Conservation (phyloP, 441 rosid species). For the Populus hybrid region DNA sequence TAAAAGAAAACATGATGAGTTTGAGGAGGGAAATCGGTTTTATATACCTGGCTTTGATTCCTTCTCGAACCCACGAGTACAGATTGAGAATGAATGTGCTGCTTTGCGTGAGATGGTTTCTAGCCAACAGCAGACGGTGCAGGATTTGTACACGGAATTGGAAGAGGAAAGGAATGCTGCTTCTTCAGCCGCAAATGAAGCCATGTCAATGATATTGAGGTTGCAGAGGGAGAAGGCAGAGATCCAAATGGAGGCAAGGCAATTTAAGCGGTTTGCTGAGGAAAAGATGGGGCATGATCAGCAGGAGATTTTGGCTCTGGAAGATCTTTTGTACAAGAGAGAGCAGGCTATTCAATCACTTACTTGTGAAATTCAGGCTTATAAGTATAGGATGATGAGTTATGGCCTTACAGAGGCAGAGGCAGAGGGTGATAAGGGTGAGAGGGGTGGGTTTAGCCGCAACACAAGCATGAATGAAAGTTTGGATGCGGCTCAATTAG, state of each 20-base stretch:
- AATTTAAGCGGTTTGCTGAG: constrained; percentile 86
- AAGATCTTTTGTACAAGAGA: constrained; percentile 80
- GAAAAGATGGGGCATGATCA: constrained; percentile 95
- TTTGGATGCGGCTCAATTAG: constrained; percentile 38
- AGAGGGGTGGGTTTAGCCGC: constrained; percentile 24
- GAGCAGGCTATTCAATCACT: constrained; percentile 81
- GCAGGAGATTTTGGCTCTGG: constrained; percentile 63
- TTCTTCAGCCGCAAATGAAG: constrained; percentile 89
- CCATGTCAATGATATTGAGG: constrained; percentile 96
- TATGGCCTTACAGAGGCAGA: constrained; percentile 71
- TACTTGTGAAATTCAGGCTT: constrained; percentile 79
- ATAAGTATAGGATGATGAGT: constrained; percentile 92
- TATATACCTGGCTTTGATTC: constrained; percentile 56
- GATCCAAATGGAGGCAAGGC: constrained; percentile 84
- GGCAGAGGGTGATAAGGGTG: constrained; percentile 33
- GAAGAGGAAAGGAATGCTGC: constrained; percentile 97
- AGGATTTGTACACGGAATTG: constrained; percentile 62
- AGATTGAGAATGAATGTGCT: constrained; percentile 72
- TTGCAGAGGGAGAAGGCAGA: constrained; percentile 98
- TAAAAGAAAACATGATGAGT: constrained; percentile 68
- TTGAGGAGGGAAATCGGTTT: constrained; percentile 41
- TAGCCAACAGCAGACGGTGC: constrained; percentile 68
- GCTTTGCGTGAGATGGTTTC: constrained; percentile 71
- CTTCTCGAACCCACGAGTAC: constrained; percentile 59
- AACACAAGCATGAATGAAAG: constrained; percentile 41